Conservation (phyloP, 1,139 yeast species). For the Entelexis paramagnoliae region DNA sequence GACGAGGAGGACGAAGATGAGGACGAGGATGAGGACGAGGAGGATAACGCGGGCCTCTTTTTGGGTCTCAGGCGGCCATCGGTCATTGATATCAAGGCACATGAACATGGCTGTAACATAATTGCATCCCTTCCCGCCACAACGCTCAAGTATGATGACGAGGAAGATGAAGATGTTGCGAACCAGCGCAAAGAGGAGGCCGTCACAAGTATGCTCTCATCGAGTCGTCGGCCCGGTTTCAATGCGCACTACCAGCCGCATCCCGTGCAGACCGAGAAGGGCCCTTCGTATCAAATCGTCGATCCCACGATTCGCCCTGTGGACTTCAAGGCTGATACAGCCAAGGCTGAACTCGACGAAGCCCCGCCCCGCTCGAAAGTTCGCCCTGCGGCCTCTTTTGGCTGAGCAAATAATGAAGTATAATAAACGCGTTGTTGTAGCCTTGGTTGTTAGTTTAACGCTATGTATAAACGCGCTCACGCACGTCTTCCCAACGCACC, state of each 20-base stretch:
- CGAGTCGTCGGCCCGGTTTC: constrained; percentile 65
- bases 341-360: background rate
- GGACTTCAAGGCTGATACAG: constrained; percentile 15
- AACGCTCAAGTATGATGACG: constrained; percentile 65
- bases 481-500: background rate
- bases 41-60: constrained; percentile 64
- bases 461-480: background rate
- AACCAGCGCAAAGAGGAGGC: constrained; percentile 30
- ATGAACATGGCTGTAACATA: constrained; percentile 30
- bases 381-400: constrained; percentile 5
- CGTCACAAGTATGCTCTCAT: background rate
- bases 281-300: constrained; percentile 21
- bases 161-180: constrained; percentile 51
- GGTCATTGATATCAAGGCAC: constrained; percentile 7
- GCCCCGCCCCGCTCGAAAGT: background rate
- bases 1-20: constrained; percentile 29
- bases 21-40: constrained; percentile 42
- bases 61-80: constrained; percentile 29
- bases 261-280: constrained; percentile 15
- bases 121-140: constrained; percentile 77
- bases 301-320: constrained; percentile 25
- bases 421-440: background rate
- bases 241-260: constrained; percentile 48
- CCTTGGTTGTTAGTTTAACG: background rate
- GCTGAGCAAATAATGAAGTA: background rate